Evolutionary conservation across 2,329 filamentous ascomycete species (phyloP).

Genomic region (Calonectria ilicicola): DNA sequence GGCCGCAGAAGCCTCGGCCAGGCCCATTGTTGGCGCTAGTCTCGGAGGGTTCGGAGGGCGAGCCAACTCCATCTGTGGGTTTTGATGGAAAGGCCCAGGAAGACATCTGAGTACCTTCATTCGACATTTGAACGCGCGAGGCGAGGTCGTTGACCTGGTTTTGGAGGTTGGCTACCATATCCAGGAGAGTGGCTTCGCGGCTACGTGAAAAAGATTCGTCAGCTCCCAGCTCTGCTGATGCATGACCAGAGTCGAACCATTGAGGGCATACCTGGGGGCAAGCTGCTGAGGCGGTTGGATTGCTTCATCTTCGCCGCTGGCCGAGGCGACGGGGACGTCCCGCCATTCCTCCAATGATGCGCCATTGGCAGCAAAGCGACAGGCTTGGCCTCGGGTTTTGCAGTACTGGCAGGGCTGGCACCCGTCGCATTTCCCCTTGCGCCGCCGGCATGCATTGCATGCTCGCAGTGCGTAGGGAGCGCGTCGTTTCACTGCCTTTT

Average conservation of each 20-base stretch:
- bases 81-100: background rate
- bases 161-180: constrained; percentile 1
- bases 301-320: background rate
- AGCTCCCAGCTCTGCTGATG: background rate
- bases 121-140: background rate
- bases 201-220: background rate
- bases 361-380: constrained; percentile 23
- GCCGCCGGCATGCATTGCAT: constrained; percentile 38
- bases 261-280: background rate
- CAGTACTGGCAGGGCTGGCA: constrained; percentile 36
- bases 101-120: background rate
- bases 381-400: constrained; percentile 24
- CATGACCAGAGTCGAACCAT: background rate
- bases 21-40: background rate
- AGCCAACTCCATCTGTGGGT: background rate
- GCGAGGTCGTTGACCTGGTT: background rate
- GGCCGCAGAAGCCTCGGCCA: constrained; percentile 37
- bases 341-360: background rate
- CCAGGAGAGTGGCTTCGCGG: background rate
- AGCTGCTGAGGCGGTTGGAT: background rate
- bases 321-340: background rate
- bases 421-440: constrained; percentile 41
- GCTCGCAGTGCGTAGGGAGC: constrained; percentile 38
- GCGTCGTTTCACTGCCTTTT: constrained; percentile 16
- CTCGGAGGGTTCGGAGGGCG: background rate